A percentile compares a stretch with the other conserved stretches of the same genome.
Conservation (phyloP, 257 asterid species). For the Leptodermis oblonga region DNA sequence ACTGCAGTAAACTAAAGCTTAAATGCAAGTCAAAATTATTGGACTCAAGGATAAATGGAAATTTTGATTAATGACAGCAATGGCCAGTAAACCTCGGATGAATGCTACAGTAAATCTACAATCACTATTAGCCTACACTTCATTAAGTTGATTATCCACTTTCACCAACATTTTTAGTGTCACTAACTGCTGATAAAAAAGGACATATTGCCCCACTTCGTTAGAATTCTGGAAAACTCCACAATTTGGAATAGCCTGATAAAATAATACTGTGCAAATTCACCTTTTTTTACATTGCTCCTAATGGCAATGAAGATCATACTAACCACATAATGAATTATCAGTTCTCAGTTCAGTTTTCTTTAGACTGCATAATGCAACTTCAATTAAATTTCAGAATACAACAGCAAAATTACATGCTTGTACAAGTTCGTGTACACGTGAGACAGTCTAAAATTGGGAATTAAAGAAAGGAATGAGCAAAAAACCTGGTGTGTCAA, state of each 20-base stretch:
- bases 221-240: not conserved
- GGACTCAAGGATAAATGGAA: not conserved
- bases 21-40: not conserved
- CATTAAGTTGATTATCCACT: not conserved
- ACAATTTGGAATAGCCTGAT: not conserved
- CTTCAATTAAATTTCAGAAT: not conserved
- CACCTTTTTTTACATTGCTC: not conserved
- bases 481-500: constrained; percentile 58
- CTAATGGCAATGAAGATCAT: not conserved
- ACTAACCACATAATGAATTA: not conserved
- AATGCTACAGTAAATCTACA: not conserved
- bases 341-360: not conserved
- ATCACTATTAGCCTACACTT: not conserved
- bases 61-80: not conserved
- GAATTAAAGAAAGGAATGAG: constrained; percentile 10
- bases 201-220: not conserved
- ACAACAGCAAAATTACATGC: not conserved
- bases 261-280: not conserved
- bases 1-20: not conserved
- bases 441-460: not conserved
- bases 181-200: not conserved
- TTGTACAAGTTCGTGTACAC: not conserved
- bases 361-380: not conserved
- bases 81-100: not conserved
- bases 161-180: not conserved